Evolutionary conservation across 257 asterid species (phyloP).

Genomic region (Solanum dulcamara): DNA sequence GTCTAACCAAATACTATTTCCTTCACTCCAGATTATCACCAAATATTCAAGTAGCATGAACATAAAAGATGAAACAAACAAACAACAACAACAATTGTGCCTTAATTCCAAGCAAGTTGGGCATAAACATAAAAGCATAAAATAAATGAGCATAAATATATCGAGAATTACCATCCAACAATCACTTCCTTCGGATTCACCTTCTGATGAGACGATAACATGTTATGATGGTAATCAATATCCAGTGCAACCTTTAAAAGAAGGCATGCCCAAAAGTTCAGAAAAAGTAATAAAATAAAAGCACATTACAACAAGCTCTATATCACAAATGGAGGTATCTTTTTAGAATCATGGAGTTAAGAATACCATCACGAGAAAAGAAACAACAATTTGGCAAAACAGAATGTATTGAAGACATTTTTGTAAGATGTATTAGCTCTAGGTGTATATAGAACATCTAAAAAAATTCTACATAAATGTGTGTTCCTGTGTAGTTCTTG

Average conservation of each 20-base stretch:
- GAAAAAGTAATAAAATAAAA: background rate
- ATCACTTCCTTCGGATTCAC: slow-evolving; percentile 93
- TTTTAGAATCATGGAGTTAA: background rate
- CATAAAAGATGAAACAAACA: background rate
- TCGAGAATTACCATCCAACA: slow-evolving; percentile 74
- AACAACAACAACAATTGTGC: background rate
- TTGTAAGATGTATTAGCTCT: background rate
- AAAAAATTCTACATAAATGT: background rate
- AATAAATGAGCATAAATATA: background rate
- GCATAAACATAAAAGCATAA: background rate
- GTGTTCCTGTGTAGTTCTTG: background rate
- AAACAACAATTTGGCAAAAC: background rate
- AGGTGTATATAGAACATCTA: background rate
- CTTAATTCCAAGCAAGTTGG: background rate
- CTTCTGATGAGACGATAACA: slow-evolving; percentile 83
- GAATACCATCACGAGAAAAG: background rate
- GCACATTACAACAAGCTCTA: background rate
- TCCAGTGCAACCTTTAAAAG: slow-evolving; percentile 76
- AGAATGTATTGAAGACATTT: background rate
- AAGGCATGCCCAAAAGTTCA: background rate
- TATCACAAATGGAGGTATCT: background rate
- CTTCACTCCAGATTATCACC: background rate
- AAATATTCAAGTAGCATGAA: background rate
- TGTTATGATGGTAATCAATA: slow-evolving; percentile 89
- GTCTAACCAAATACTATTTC: background rate